Base-by-base conservation (phyloP, 345 rosid species). In the Sonneratia alba region DNA sequence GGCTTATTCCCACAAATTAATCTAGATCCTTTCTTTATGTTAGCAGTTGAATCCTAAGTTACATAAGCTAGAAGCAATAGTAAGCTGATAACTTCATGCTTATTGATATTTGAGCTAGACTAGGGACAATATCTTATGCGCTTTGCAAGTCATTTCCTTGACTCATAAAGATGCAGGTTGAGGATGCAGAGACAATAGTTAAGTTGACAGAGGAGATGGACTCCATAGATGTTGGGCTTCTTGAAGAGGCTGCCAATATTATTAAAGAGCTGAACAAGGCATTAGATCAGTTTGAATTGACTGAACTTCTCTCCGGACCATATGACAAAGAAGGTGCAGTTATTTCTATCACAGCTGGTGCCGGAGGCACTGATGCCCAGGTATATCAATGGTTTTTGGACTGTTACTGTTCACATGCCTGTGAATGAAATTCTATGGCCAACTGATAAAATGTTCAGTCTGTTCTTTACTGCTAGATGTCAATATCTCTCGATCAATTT, bases 351-450 rank as follows among this genome's bases (percentile, higher is more conserved):
- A 80, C 95, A 2, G 98, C 98, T 77, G 98, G 98, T 75, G 98
- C 98, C 72, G 98, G 98, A 34, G 98, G 98, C 67, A 91, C 98
- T 37, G 98, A 94, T 78, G 98, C 98, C 16, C 98, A 94, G 97
- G 98, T 91, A 83, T 71, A 69, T 76, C 77, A 69, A 61, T 55
- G 27, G 16, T 62, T 57, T 59, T 56, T 65, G 40, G 21, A 13
- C 27, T 48, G 36, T 65, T 42, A 0, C 69, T 43, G 38, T 56
- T n/a, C 37, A 27, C 27, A 11, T 56, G 66, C 49, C n/a, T 34
- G 21, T 37, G 37, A n/a, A 3, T 3, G 19, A 27, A 47, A 56
- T 70, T 19, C 18, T 32, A 34, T 27, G 18, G 9, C 19, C 19
- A 10, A 32, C 66, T 62, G 14, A 62, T 57, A 37, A 34, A 32